These are phyloP conservation scores for Phaseolus coccineus DNA, from an alignment of 331 rosid genomes.

Conservation along the genomic window DNA sequence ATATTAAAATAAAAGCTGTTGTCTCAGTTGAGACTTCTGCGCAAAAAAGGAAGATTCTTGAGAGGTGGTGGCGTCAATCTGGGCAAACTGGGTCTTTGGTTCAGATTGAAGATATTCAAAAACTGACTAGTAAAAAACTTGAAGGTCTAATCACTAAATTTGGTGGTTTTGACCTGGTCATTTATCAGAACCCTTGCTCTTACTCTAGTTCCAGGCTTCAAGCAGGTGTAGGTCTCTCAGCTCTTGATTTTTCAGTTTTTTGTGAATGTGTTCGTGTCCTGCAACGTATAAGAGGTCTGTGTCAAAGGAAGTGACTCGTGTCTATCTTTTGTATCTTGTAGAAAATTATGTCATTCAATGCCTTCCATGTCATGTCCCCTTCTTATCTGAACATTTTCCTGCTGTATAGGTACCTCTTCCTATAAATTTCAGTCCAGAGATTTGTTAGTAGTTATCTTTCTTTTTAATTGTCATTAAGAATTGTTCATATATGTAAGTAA, in stretches of 20 bases:
- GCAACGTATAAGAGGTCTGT: constrained; percentile 69
- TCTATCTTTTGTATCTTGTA: neutral
- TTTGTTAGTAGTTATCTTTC: neutral
- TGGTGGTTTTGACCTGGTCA: constrained; percentile 73
- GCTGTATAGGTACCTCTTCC: constrained; percentile 14
- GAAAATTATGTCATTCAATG: constrained; percentile 18
- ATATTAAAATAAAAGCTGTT: constrained; percentile 69
- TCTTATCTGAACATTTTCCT: neutral
- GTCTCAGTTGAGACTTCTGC: constrained; percentile 76
- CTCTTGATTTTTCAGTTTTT: constrained; percentile 73
- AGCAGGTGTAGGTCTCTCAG: constrained; percentile 41
- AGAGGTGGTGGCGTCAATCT: constrained; percentile 79
- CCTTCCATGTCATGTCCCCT: neutral
- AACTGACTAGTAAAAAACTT: constrained; percentile 66
- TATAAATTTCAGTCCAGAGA: constrained; percentile 18
- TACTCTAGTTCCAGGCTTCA: constrained; percentile 42
- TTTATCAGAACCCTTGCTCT: constrained; percentile 75
- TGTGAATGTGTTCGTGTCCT: constrained; percentile 82
- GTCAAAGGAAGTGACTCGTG: constrained; percentile 52
- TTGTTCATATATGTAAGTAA: neutral
- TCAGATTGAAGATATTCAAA: constrained; percentile 80
- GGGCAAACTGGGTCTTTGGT: constrained; percentile 75
- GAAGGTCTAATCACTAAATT: constrained; percentile 56
- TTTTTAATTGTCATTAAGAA: neutral
- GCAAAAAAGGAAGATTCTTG: constrained; percentile 71